phyloP scores from a whole-genome alignment of 2,329 filamentous ascomycete genomes.

The Chaetomium globosum region DNA sequence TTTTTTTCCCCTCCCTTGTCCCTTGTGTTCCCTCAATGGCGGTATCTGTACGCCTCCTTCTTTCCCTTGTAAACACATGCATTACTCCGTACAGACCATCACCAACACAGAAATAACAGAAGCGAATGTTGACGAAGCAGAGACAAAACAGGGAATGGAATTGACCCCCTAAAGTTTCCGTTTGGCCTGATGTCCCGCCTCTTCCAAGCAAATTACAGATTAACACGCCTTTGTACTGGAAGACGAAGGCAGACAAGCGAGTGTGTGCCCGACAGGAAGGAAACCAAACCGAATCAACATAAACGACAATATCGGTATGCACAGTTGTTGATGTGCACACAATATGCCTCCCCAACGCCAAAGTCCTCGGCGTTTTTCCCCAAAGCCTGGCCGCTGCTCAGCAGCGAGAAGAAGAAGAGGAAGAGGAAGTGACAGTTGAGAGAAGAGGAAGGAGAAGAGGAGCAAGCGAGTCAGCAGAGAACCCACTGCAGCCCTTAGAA shows the following conservation, averaged over 20 bases:
- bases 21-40: too few relatives aligned
- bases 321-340: neutral
- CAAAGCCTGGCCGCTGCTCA: too few relatives aligned
- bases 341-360: neutral
- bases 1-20: neutral
- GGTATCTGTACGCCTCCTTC: neutral
- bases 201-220: neutral
- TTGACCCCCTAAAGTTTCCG: neutral
- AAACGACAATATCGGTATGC: neutral
- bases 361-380: too few relatives aligned
- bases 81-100: too few relatives aligned
- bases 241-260: too few relatives aligned
- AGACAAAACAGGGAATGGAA: neutral
- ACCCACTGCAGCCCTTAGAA: neutral
- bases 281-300: neutral
- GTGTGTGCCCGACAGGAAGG: too few relatives aligned
- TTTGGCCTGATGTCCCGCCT: neutral
- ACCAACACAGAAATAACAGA: neutral
- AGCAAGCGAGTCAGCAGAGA: too few relatives aligned
- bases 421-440: too few relatives aligned
- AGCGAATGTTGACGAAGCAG: neutral
- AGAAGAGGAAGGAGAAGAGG: too few relatives aligned
- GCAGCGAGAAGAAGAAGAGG: too few relatives aligned
- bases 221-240: neutral
- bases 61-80: neutral